These are phyloP conservation scores for Claviceps paspali DNA, from an alignment of 2,329 filamentous ascomycete genomes.

Conservation along the genomic window DNA sequence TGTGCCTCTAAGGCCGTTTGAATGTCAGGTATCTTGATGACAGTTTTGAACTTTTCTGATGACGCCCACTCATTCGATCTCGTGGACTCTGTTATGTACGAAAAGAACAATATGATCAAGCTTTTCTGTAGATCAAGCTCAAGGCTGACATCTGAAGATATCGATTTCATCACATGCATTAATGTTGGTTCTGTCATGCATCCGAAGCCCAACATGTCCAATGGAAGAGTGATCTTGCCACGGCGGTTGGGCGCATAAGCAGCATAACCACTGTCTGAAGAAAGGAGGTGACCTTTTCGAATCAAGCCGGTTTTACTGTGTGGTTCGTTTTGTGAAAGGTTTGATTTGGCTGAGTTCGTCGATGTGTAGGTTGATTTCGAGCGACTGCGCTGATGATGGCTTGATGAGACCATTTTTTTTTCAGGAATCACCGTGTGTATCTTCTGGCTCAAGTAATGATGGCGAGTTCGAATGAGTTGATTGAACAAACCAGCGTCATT, in stretches of 20 bases:
- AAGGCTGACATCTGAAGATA: constrained; percentile 13
- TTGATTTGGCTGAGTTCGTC: background rate
- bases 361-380: background rate
- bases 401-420: background rate
- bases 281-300: no score
- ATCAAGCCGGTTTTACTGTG: constrained; percentile 18
- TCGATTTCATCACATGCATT: constrained; percentile 42
- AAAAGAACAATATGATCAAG: constrained; percentile 17
- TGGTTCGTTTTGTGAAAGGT: constrained; percentile 12
- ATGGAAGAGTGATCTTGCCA: constrained; percentile 24
- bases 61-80: constrained; percentile 5
- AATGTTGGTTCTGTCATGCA: constrained; percentile 34
- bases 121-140: constrained; percentile 17
- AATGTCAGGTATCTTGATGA: constrained; percentile 31
- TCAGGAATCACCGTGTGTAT: background rate
- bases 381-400: background rate
- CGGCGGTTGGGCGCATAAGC: background rate
- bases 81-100: constrained; percentile 7
- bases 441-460: background rate
- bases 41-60: constrained; percentile 22
- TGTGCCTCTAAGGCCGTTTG: constrained; percentile 23
- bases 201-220: constrained; percentile 44
- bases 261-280: no score
- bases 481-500: background rate
- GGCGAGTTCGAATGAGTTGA: background rate